A percentile compares a stretch with the other conserved stretches of the same genome.
Conservation (phyloP, 2,329 filamentous ascomycete species). For the Verticillium zaregamsianum region DNA sequence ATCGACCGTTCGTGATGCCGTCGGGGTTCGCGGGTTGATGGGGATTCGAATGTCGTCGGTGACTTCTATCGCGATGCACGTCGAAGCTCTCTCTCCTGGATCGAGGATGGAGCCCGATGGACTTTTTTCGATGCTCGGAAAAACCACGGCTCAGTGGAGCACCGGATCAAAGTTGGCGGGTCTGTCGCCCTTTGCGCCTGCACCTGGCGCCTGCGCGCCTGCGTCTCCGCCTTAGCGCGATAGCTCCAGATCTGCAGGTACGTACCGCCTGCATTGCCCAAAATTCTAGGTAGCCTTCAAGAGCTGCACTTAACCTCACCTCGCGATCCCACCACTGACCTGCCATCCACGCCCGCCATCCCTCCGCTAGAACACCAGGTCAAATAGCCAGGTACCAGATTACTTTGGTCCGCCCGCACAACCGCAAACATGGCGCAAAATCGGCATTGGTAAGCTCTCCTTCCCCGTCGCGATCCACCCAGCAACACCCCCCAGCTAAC, state of each 20-base stretch:
- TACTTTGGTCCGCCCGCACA: not conserved
- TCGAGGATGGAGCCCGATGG: slow-evolving; percentile 1
- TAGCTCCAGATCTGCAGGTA: not conserved
- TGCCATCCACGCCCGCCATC: not conserved
- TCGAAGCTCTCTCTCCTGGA: not conserved
- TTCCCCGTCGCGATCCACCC: not conserved
- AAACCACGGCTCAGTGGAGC: not conserved
- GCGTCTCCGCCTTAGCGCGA: not conserved
- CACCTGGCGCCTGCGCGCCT: not conserved
- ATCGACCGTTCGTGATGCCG: not conserved
- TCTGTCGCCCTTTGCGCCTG: not conserved
- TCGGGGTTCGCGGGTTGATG: slow-evolving; percentile 4
- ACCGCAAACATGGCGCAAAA: slow-evolving; percentile 56
- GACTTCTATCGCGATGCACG: slow-evolving; percentile 7
- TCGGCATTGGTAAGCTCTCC: slow-evolving; percentile 63
- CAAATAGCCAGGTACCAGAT: not conserved
- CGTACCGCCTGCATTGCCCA: slow-evolving; percentile 1
- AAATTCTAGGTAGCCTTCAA: not conserved
- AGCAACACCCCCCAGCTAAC: slow-evolving; percentile 13
- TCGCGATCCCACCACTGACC: not conserved
- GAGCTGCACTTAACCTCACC: not conserved
- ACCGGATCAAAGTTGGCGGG: not conserved
- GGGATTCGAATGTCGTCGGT: slow-evolving; percentile 5
- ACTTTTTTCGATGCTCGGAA: slow-evolving; percentile 3
- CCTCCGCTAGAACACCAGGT: not conserved